Evolutionary conservation across 2,329 filamentous ascomycete species (phyloP).

Genomic region (Fusarium sacchari): DNA sequence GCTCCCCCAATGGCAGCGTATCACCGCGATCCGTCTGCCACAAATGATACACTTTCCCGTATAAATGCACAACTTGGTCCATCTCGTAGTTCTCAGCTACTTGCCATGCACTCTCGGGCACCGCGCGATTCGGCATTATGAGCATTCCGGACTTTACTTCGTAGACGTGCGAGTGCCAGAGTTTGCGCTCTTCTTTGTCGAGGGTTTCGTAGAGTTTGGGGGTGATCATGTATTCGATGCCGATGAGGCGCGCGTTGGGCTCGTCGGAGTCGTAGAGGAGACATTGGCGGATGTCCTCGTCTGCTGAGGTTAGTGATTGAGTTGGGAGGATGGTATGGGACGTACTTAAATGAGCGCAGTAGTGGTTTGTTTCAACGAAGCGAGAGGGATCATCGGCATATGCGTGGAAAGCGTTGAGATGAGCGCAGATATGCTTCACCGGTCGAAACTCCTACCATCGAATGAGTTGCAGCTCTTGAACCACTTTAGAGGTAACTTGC

Average conservation of each 20-base stretch:
- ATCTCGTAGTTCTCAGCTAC: constrained; percentile 82
- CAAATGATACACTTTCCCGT: constrained; percentile 86
- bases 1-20: constrained; percentile 60
- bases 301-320: constrained; percentile 52
- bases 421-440: constrained; percentile 79
- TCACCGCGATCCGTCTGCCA: constrained; percentile 87
- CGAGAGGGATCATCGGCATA: constrained; percentile 78
- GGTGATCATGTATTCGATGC: constrained; percentile 89
- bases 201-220: constrained; percentile 74
- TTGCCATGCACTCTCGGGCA: constrained; percentile 75
- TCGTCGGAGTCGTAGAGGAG: constrained; percentile 81
- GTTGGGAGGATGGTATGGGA: accelerated
- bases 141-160: constrained; percentile 84
- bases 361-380: constrained; percentile 82
- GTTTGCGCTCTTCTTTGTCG: constrained; percentile 71
- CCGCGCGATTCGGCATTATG: constrained; percentile 73
- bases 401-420: constrained; percentile 87
- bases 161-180: constrained; percentile 83
- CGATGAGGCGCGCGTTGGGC: constrained; percentile 77
- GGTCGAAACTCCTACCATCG: constrained; percentile 70
- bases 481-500: constrained; percentile 41
- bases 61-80: constrained; percentile 77
- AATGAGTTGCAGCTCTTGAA: not conserved
- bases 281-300: constrained; percentile 80
- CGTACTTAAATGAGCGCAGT: constrained; percentile 77